These are phyloP conservation scores for Rhodomyrtus tomentosa DNA, from an alignment of 345 rosid species.

Conservation along the genomic window DNA sequence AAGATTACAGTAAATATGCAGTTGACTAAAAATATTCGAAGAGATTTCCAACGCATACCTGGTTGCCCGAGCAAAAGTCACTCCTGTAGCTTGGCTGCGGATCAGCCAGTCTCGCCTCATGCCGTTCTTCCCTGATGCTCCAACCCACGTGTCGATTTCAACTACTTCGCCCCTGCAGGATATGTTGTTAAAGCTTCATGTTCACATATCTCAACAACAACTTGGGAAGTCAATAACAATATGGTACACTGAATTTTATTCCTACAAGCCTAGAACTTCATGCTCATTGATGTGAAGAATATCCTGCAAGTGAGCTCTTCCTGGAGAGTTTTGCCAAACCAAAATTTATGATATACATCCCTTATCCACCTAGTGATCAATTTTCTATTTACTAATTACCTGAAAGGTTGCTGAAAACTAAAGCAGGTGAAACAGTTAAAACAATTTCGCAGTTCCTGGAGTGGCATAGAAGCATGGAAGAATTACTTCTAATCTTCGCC, in stretches of 20 bases:
- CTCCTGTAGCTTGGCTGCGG: constrained; percentile 53
- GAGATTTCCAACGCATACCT: constrained; percentile 18
- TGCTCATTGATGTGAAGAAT: neutral
- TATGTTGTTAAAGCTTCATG: neutral
- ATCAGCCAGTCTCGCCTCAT: constrained; percentile 64
- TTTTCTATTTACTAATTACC: neutral
- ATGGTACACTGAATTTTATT: neutral
- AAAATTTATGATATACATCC: neutral
- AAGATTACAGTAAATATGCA: neutral
- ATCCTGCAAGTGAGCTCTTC: neutral
- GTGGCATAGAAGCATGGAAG: neutral
- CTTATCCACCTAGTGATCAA: neutral
- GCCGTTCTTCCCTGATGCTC: constrained; percentile 63
- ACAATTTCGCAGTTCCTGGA: neutral
- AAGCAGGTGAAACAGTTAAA: neutral
- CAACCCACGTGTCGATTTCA: constrained; percentile 71
- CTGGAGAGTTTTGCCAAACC: neutral
- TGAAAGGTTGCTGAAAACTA: neutral
- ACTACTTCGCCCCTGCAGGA: constrained; percentile 50
- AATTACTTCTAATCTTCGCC: neutral
- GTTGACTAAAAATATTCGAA: neutral
- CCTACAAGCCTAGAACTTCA: neutral
- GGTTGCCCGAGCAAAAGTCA: constrained; percentile 43
- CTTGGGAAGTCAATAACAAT: neutral
- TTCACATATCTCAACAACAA: neutral